Evolutionary conservation across 345 rosid species (phyloP).

Genomic region (Salix brachista): DNA sequence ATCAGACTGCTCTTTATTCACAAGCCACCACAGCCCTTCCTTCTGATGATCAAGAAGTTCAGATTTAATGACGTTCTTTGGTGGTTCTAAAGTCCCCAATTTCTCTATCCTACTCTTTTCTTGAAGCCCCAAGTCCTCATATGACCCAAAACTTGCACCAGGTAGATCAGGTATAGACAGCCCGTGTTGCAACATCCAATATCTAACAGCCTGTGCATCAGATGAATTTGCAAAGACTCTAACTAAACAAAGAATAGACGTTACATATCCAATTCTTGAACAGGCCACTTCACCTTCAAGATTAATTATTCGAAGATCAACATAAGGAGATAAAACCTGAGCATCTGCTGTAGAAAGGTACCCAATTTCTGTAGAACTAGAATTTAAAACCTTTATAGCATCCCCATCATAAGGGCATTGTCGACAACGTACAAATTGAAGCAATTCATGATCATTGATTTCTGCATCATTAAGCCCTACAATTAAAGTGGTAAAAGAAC

Average conservation of each 20-base stretch:
- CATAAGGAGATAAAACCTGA: constrained; percentile 57
- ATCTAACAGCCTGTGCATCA: constrained; percentile 28
- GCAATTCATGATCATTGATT: constrained; percentile 68
- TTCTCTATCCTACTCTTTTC: constrained; percentile 44
- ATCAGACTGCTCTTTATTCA: constrained; percentile 52
- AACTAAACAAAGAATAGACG: constrained; percentile 55
- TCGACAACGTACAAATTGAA: constrained; percentile 75
- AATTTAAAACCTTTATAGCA: constrained; percentile 72
- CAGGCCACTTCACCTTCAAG: constrained; percentile 77
- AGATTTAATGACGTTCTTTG: constrained; percentile 54
- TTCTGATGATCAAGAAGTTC: constrained; percentile 68
- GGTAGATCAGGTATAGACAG: not conserved
- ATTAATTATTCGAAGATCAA: constrained; percentile 36
- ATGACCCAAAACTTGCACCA: constrained; percentile 28
- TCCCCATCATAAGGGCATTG: constrained; percentile 49
- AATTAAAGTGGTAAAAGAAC: constrained; percentile 62
- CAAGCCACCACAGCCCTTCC: constrained; percentile 78
- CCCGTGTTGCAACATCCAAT: constrained; percentile 39
- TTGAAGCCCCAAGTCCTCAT: constrained; percentile 63
- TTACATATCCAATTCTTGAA: constrained; percentile 34
- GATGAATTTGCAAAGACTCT: constrained; percentile 54
- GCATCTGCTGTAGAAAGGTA: constrained; percentile 71
- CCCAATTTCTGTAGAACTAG: constrained; percentile 61
- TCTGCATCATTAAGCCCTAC: constrained; percentile 36
- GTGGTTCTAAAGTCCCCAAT: constrained; percentile 60